phyloP scores from a whole-genome alignment of 192 early-diverging fungal species.

The Dissophora ornata region DNA sequence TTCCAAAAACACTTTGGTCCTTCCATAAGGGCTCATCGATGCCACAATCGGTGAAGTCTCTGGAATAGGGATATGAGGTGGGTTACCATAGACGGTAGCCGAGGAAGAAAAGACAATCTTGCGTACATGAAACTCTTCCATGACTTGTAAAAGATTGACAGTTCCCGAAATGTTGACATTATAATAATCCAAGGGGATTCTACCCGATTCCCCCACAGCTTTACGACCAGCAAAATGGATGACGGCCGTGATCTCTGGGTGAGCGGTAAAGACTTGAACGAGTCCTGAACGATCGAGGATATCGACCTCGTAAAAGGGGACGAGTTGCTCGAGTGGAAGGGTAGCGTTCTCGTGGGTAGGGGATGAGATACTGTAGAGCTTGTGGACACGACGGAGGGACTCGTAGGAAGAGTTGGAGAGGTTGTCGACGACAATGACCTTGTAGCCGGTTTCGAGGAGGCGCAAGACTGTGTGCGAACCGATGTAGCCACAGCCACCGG shows the following conservation, averaged over 20 bases:
- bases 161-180: slow-evolving; percentile 94
- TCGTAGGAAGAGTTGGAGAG: slow-evolving; percentile 75
- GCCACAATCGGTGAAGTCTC: slow-evolving; percentile 75
- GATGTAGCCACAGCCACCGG: slow-evolving; percentile 89
- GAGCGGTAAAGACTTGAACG: slow-evolving; percentile 75
- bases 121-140: slow-evolving; percentile 82
- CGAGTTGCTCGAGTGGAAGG: slow-evolving; percentile 70
- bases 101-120: slow-evolving; percentile 96
- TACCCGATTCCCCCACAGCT: slow-evolving; percentile 84
- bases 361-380: slow-evolving; percentile 4
- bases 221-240: slow-evolving; percentile 92
- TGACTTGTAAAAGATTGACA: slow-evolving; percentile 82
- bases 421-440: slow-evolving; percentile 94
- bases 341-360: slow-evolving; percentile 37
- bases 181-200: slow-evolving; percentile 89
- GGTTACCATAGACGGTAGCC: slow-evolving; percentile 89
- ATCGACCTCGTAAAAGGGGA: slow-evolving; percentile 84
- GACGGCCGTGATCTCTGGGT: slow-evolving; percentile 70
- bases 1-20: slow-evolving; percentile 93
- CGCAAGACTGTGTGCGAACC: slow-evolving; percentile 92
- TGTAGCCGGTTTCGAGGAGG: slow-evolving; percentile 77
- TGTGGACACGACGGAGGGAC: slow-evolving; percentile 33
- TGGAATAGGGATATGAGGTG: slow-evolving; percentile 76
- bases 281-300: slow-evolving; percentile 77
- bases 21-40: slow-evolving; percentile 93